A percentile compares a stretch with the other conserved stretches of the same genome.
These are phyloP conservation scores for Craterostigma plantagineum DNA, from an alignment of 257 asterid genomes.

Conservation along the genomic window DNA sequence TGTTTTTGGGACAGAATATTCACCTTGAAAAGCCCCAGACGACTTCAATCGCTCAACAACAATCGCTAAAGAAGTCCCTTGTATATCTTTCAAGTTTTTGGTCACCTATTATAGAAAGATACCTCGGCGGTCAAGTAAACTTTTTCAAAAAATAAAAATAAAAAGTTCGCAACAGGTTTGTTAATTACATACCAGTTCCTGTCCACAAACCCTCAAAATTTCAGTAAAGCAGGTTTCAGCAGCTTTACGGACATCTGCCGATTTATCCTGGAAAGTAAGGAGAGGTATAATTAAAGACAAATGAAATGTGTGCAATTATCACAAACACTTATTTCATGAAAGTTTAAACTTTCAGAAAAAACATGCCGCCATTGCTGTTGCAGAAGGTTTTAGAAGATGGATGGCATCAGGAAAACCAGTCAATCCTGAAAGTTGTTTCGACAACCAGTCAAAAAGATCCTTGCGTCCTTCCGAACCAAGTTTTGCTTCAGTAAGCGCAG, in stretches of 20 bases:
- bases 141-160: not conserved
- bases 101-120: conserved; percentile 29
- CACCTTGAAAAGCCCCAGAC: conserved; percentile 53
- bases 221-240: conserved; percentile 90
- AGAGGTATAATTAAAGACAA: conserved; percentile 7
- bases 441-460: conserved; percentile 92
- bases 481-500: conserved; percentile 81
- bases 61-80: conserved; percentile 91
- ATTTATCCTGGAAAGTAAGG: conserved; percentile 55
- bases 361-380: conserved; percentile 90
- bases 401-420: conserved; percentile 76
- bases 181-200: conserved; percentile 45
- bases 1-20: not conserved
- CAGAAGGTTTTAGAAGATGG: conserved; percentile 67
- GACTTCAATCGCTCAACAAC: conserved; percentile 71
- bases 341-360: conserved; percentile 1
- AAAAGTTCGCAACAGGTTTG: not conserved
- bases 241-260: conserved; percentile 97
- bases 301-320: not conserved
- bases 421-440: conserved; percentile 52
- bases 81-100: conserved; percentile 82
- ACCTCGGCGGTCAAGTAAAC: not conserved
- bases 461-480: conserved; percentile 95
- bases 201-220: conserved; percentile 81
- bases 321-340: not conserved